These are phyloP conservation scores for Sextonia rubra DNA, from an alignment of 164 flowering plant species.

Conservation along the genomic window DNA sequence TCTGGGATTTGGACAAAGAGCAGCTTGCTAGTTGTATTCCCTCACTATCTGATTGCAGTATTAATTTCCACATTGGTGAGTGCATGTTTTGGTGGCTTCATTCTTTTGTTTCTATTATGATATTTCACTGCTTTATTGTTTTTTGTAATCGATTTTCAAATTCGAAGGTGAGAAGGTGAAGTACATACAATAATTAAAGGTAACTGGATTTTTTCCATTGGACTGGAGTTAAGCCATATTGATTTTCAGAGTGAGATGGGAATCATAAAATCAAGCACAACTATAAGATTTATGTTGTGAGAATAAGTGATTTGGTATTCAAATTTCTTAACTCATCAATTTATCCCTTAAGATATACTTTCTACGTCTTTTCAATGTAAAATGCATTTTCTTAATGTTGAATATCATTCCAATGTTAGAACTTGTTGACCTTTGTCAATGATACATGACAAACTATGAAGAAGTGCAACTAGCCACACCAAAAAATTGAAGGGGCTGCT, in stretches of 20 bases:
- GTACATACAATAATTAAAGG: neutral
- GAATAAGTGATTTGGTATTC: too few relatives aligned
- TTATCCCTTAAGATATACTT: neutral
- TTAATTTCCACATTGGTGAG: constrained; percentile 86
- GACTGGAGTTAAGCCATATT: too few relatives aligned
- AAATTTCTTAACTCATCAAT: neutral
- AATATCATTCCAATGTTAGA: too few relatives aligned
- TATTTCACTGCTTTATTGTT: neutral
- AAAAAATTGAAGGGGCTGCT: neutral
- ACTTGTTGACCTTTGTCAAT: neutral
- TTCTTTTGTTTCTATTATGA: neutral
- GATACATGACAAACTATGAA: neutral
- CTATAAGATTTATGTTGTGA: too few relatives aligned
- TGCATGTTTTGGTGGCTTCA: neutral
- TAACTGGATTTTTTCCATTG: neutral
- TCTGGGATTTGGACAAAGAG: constrained; percentile 96
- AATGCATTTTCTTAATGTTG: too few relatives aligned
- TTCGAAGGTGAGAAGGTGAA: neutral
- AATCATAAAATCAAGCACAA: too few relatives aligned
- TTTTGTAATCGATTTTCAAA: neutral
- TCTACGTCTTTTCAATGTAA: neutral
- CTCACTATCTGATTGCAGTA: constrained; percentile 65
- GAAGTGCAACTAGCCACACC: neutral
- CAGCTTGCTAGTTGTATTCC: constrained; percentile 66
- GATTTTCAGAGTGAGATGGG: too few relatives aligned